A percentile compares a stretch with the other conserved stretches of the same genome.
phyloP scores from a whole-genome alignment of 306 rosid genomes.

The Castanospermum australe region DNA sequence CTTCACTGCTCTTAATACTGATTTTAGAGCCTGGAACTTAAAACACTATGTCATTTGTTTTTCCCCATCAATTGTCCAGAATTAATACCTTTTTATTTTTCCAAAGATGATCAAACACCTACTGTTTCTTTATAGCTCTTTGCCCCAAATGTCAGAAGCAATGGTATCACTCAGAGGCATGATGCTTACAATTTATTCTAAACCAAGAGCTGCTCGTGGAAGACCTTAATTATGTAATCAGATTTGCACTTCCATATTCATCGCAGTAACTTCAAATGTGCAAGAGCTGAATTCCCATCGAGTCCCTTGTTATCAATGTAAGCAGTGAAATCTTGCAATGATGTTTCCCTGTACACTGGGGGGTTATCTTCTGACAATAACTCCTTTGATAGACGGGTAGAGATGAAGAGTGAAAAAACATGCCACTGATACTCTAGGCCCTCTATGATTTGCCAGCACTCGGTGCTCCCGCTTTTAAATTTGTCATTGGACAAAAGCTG shows the following conservation, averaged over 20 bases:
- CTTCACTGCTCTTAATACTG: too few species aligned
- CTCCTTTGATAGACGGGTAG: conserved; percentile 22
- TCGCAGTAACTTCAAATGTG: conserved; percentile 11
- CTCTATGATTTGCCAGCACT: conserved; percentile 24
- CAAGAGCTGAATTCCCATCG: conserved; percentile 34
- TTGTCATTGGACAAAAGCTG: conserved; percentile 41
- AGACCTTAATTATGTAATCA: background rate
- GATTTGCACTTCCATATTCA: background rate
- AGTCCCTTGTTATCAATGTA: conserved; percentile 38
- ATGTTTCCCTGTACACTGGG: conserved; percentile 26
- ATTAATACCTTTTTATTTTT: too few species aligned
- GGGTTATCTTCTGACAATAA: conserved; percentile 33
- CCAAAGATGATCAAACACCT: too few species aligned
- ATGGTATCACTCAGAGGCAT: too few species aligned
- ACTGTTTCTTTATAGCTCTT: too few species aligned
- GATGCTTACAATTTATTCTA: too few species aligned
- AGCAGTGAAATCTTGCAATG: conserved; percentile 14
- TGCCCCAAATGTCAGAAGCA: too few species aligned
- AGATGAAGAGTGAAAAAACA: conserved; percentile 28
- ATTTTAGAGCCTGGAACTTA: too few species aligned
- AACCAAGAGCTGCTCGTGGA: background rate
- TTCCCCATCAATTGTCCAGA: too few species aligned
- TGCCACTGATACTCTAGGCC: conserved; percentile 34
- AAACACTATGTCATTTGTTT: too few species aligned
- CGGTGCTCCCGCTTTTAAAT: conserved; percentile 40